Base-by-base conservation (phyloP, 805 yeast genomes). In the Candida broadrunensis region DNA sequence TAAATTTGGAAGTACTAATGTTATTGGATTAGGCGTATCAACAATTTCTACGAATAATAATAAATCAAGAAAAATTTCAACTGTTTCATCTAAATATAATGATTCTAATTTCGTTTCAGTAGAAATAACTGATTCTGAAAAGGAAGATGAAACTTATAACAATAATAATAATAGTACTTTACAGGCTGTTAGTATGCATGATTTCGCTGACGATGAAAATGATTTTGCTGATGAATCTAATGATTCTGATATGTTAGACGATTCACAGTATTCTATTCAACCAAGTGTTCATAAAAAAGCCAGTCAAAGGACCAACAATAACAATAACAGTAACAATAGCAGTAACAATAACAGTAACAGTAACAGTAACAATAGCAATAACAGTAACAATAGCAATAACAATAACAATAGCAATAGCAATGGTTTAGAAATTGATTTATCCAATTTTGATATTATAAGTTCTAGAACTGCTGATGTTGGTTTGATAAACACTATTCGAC, bases 401-500 rank as follows among this genome's bases (percentile, higher is more conserved):
- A n/a, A 14, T 5, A 7, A 14, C 5, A 15, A n/a, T 4, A 5
- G 3, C n/a, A 29, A n/a, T 4, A 14, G 8, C 14, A 29, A 7
- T 5, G 32, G 32, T 16, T 26, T 52, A 23, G 54, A 54, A 13
- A 44, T 50, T 26, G 65, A 59, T 30, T 45, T 49, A 35, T 58
- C 62, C 11, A 54, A 53, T 43, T 51, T 54, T 43, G 63, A 57
- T 36, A 40, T 61, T 20, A 50, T 58, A 20, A 60, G 65, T 36
- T 49, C 64, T 12, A 52, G 55, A 35, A 56, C 58, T 21, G 63
- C 63, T 1, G 61, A 56, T 14, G 44, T 61, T n/a, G 65, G 61
- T 3, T 54, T 49, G 36, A 21, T 51, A n/a, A 58, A 48, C 41
- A 54, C 42, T 8, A 37, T 40, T 24, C 47, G 48, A 36, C 62